These are phyloP conservation scores for Dactylellina parvicollis DNA, from an alignment of 2,329 filamentous ascomycete species.

Conservation along the genomic window DNA sequence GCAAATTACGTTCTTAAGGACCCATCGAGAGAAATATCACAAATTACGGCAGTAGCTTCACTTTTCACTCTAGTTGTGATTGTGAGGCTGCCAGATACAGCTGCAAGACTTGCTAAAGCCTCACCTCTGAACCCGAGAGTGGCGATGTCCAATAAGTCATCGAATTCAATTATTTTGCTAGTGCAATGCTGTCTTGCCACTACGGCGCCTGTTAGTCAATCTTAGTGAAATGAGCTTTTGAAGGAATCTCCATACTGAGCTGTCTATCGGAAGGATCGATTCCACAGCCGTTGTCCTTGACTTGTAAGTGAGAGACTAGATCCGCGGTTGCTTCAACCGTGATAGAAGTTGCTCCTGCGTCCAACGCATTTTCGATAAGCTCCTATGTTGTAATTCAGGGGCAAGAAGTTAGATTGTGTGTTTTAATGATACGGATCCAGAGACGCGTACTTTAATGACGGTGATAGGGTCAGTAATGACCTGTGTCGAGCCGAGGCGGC, in stretches of 20 bases:
- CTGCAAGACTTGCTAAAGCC: slow-evolving; percentile 71
- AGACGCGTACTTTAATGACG: slow-evolving; percentile 54
- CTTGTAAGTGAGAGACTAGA: slow-evolving; percentile 70
- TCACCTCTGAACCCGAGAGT: slow-evolving; percentile 73
- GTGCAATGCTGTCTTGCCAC: slow-evolving; percentile 71
- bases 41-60: slow-evolving; percentile 66
- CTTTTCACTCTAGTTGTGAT: slow-evolving; percentile 69
- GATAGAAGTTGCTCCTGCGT: slow-evolving; percentile 70
- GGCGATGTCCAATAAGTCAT: slow-evolving; percentile 69
- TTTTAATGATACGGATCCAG: not conserved
- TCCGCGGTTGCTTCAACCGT: slow-evolving; percentile 70
- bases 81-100: slow-evolving; percentile 67
- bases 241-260: slow-evolving; percentile 60
- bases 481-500: slow-evolving; percentile 57
- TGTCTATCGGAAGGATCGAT: slow-evolving; percentile 68
- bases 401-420: not conserved
- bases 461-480: slow-evolving; percentile 56
- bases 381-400: slow-evolving; percentile 61
- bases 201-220: not conserved
- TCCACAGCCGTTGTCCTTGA: slow-evolving; percentile 73
- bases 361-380: slow-evolving; percentile 74
- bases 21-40: slow-evolving; percentile 67
- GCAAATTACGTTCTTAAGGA: slow-evolving; percentile 63
- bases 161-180: slow-evolving; percentile 70
- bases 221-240: too few species aligned